Conservation (phyloP, 805 yeast genomes). For the Ogataea saltuana region DNA sequence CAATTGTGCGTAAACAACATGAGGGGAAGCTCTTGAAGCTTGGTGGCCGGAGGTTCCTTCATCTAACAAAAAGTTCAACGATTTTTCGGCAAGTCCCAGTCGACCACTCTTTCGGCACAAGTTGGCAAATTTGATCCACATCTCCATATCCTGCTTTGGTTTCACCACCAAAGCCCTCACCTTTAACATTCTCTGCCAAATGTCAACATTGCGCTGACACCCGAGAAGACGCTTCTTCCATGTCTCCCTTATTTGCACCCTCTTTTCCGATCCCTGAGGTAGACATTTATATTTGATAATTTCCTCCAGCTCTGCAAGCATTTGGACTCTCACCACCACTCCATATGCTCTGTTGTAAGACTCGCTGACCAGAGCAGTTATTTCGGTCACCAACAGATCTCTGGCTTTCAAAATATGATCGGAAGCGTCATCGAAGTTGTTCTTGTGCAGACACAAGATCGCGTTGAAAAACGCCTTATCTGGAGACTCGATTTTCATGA, state of each 20-base stretch:
- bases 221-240: slow-evolving; percentile 94
- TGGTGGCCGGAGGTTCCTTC: slow-evolving; percentile 47
- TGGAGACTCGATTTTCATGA: slow-evolving; percentile 89
- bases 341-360: slow-evolving; percentile 96
- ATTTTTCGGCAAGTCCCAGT: slow-evolving; percentile 87
- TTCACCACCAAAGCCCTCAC: slow-evolving; percentile 90
- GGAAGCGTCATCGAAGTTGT: slow-evolving; percentile 80
- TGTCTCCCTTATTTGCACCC: slow-evolving; percentile 77
- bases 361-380: slow-evolving; percentile 92
- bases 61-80: slow-evolving; percentile 76
- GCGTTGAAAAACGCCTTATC: slow-evolving; percentile 96
- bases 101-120: slow-evolving; percentile 93
- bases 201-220: slow-evolving; percentile 95
- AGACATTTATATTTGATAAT: slow-evolving; percentile 84
- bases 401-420: slow-evolving; percentile 81
- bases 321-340: slow-evolving; percentile 94
- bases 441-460: slow-evolving; percentile 78
- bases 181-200: slow-evolving; percentile 96
- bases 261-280: slow-evolving; percentile 79
- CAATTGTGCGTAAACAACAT: slow-evolving; percentile 94
- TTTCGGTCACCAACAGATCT: slow-evolving; percentile 86
- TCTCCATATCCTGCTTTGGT: slow-evolving; percentile 95
- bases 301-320: slow-evolving; percentile 96
- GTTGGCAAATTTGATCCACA: slow-evolving; percentile 98
- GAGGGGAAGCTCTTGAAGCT: slow-evolving; percentile 84